Percentiles rank a stretch among this genome's conserved stretches.
phyloP scores from a whole-genome alignment of 106 monocot genomes.

The Dendrobium nobile region DNA sequence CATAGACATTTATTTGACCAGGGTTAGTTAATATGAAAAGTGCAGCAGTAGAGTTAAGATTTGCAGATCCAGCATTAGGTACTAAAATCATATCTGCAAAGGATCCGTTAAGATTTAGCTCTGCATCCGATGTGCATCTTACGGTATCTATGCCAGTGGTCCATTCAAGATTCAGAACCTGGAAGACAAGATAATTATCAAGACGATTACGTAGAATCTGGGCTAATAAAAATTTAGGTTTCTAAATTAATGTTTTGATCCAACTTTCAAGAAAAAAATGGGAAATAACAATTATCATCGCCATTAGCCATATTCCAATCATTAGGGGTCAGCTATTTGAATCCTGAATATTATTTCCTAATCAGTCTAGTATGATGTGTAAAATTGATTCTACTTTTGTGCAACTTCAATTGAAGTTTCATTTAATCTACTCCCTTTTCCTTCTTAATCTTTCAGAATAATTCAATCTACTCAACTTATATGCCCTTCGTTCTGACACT shows the following conservation, averaged over 20 bases:
- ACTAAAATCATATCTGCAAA: constrained; percentile 96
- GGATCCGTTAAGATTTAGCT: constrained; percentile 78
- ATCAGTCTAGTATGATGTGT: not conserved
- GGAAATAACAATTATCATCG: not conserved
- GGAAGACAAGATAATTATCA: constrained; percentile 17
- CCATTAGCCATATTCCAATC: not conserved
- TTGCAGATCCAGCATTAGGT: constrained; percentile 45
- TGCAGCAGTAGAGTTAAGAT: constrained; percentile 49
- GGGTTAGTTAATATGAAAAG: constrained; percentile 87
- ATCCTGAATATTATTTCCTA: not conserved
- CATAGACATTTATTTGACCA: constrained; percentile 85
- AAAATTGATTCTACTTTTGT: not conserved
- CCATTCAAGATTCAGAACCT: constrained; percentile 78
- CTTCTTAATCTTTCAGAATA: no score
- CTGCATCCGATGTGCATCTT: constrained; percentile 57
- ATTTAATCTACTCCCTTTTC: no score
- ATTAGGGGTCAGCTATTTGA: not conserved
- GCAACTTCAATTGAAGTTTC: no score
- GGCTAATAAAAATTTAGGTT: not conserved
- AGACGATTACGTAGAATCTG: not conserved
- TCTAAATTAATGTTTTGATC: not conserved
- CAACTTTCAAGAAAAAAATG: not conserved
- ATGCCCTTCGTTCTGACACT: no score
- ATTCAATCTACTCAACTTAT: no score
- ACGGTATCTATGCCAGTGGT: constrained; percentile 49